A percentile compares a stretch with the other conserved stretches of the same genome.
phyloP scores from a whole-genome alignment of 768 basidiomycete genomes.

The Wakefieldia striispora region DNA sequence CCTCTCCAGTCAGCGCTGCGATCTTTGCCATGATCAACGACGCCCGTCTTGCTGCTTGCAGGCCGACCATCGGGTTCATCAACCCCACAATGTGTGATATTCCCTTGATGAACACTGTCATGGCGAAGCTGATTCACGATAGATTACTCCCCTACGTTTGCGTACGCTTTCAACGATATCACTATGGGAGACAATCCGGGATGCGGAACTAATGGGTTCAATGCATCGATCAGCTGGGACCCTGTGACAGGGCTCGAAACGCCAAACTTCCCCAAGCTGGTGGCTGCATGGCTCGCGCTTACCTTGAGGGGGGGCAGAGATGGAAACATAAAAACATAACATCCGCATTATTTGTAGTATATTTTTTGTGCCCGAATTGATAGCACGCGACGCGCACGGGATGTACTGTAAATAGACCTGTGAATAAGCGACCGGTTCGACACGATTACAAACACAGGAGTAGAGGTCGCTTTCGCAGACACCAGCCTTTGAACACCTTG shows the following conservation, averaged over 20 bases:
- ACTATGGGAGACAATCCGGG: slow-evolving; percentile 24
- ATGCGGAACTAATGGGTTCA: slow-evolving; percentile 28
- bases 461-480: too few species aligned
- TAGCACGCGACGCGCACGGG: too few species aligned
- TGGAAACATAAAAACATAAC: too few species aligned
- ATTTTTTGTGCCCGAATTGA: too few species aligned
- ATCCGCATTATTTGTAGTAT: too few species aligned
- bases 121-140: too few species aligned
- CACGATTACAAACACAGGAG: too few species aligned
- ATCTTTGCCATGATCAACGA: slow-evolving; percentile 37
- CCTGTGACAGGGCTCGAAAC: slow-evolving; percentile 39
- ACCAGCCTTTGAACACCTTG: too few species aligned
- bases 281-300: slow-evolving; percentile 39
- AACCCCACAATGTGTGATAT: slow-evolving; percentile 43
- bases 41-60: slow-evolving; percentile 28
- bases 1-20: slow-evolving; percentile 28
- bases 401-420: too few species aligned
- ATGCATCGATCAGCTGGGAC: slow-evolving; percentile 25
- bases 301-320: slow-evolving; percentile 24
- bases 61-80: slow-evolving; percentile 37
- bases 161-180: slow-evolving; percentile 20
- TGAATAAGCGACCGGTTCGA: too few species aligned
- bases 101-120: slow-evolving; percentile 4
- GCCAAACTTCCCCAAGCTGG: slow-evolving; percentile 49
- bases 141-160: slow-evolving; percentile 22